Base-by-base conservation (phyloP, 768 basidiomycete species). In the Tulasnella sp. region DNA sequence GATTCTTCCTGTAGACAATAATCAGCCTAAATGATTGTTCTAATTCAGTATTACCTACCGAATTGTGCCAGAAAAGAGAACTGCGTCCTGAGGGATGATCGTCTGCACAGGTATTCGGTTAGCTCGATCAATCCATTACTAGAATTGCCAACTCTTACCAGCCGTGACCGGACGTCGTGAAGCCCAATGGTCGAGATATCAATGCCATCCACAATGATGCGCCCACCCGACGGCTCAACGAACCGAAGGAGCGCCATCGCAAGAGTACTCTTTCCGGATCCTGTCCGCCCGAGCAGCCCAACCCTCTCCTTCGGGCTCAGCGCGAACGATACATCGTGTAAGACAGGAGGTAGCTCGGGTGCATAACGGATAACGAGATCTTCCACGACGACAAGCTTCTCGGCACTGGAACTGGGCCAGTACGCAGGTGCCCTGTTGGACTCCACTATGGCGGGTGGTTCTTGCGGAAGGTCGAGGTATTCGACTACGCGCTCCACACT, bases 401-500 rank as follows among this genome's bases (percentile, higher is more conserved):
- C 73, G 6, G 76, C 71, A 48, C 69, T 76, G 15, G 81, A 73
- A 0, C 89, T 89, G 0, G 92, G 92, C 92, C 92, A 96, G 65
- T 92, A 92, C 0, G 91, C 92, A 0, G 92, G 92, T 1, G 82
- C 83, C 6, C 86, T 78, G 56, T 76, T 77, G 0, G 76, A 75
- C 62, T 89, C 83, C 48, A 91, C 83, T 58, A 84, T 65, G 0
- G 82, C 74, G 2, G 87, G 81, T 0, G 92, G 84, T 65, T 94
- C 90, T 67, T 90, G 87, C 0, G 89, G 89, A 4, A 96, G 75
- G 50, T 87, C 79, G 23, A 94, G 79, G 72, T 93, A 94, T 73
- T 94, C 91, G 6, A 89, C 81, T 12, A 93, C 77, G 58, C 92
- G 85, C 67, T 97, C 91, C 4, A 94, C 88, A 11, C 87, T 84